These are phyloP conservation scores for Croton laevigatus DNA, from an alignment of 441 rosid genomes.

Conservation along the genomic window DNA sequence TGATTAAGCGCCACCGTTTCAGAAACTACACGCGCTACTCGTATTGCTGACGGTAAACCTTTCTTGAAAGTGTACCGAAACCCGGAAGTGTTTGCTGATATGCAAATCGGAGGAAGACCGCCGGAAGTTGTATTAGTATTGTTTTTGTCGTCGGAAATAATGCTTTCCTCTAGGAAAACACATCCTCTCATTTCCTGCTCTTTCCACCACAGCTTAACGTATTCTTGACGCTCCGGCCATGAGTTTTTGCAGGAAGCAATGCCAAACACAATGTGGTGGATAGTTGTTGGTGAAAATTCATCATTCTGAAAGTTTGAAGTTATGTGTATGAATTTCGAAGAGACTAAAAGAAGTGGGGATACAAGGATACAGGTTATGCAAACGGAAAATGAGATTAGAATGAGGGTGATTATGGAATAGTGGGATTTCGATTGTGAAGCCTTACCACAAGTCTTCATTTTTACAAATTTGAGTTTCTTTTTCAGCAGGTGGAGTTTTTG, in stretches of 20 bases:
- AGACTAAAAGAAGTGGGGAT: conserved; percentile 37
- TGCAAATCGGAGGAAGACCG: conserved; percentile 56
- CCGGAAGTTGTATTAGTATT: conserved; percentile 8
- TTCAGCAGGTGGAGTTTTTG: not conserved
- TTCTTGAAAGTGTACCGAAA: conserved; percentile 60
- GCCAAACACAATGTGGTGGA: conserved; percentile 70
- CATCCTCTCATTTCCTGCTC: conserved; percentile 68
- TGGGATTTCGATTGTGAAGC: conserved; percentile 30
- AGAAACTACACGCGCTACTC: conserved; percentile 65
- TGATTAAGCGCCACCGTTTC: conserved; percentile 63
- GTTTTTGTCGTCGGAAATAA: conserved; percentile 17
- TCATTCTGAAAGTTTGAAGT: conserved; percentile 27
- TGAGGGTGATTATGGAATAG: conserved; percentile 29
- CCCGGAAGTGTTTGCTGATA: conserved; percentile 70
- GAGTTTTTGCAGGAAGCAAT: conserved; percentile 55
- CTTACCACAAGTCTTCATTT: conserved; percentile 34
- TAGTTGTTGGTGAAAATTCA: conserved; percentile 28
- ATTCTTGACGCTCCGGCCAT: conserved; percentile 60
- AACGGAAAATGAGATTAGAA: conserved; percentile 39
- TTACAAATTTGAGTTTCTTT: not conserved
- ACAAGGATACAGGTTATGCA: conserved; percentile 43
- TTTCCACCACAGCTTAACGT: conserved; percentile 81
- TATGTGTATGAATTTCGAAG: conserved; percentile 26
- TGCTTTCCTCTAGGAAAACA: conserved; percentile 56
- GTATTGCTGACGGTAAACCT: conserved; percentile 70